A percentile compares a stretch with the other conserved stretches of the same genome.
Conservation (phyloP, 2,329 filamentous ascomycete species). For the Elsinoe batatas region DNA sequence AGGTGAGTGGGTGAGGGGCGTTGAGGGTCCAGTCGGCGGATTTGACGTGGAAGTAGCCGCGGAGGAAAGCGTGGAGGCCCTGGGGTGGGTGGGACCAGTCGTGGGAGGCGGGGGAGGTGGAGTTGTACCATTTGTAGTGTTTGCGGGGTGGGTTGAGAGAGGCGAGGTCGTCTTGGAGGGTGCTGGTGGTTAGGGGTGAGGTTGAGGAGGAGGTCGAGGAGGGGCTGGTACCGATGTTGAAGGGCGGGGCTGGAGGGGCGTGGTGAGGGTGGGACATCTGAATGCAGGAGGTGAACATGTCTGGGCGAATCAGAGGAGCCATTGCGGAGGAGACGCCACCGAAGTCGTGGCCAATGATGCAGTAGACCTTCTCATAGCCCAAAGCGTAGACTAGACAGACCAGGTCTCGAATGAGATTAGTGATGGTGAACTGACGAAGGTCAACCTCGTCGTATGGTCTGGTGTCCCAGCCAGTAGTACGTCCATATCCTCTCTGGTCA, state of each 20-base stretch:
- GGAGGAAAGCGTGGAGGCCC: slow-evolving; percentile 50
- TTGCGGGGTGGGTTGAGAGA: slow-evolving; percentile 49
- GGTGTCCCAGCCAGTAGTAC: slow-evolving; percentile 52
- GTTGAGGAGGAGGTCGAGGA: background rate
- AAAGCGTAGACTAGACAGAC: slow-evolving; percentile 52
- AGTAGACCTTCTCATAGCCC: slow-evolving; percentile 48
- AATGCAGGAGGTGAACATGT: slow-evolving; percentile 52
- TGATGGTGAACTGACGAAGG: slow-evolving; percentile 47
- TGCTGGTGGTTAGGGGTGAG: background rate
- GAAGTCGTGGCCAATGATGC: slow-evolving; percentile 58
- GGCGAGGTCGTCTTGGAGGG: slow-evolving; percentile 46
- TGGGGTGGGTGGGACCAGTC: slow-evolving; percentile 42
- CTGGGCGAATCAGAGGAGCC: slow-evolving; percentile 52
- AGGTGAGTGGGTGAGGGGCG: slow-evolving; percentile 42
- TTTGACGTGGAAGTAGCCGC: slow-evolving; percentile 61
- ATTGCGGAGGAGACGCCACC: slow-evolving; percentile 52
- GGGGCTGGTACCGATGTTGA: slow-evolving; percentile 25
- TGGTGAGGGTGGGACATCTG: slow-evolving; percentile 59
- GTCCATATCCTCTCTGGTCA: slow-evolving; percentile 59
- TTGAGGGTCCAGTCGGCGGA: slow-evolving; percentile 47
- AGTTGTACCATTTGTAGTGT: slow-evolving; percentile 62
- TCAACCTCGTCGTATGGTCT: slow-evolving; percentile 43
- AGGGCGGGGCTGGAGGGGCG: slow-evolving; percentile 40
- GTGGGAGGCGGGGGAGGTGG: slow-evolving; percentile 36
- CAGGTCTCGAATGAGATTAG: slow-evolving; percentile 51